Base-by-base conservation (phyloP, 305 asterid species). In the Fraxinus velutina region DNA sequence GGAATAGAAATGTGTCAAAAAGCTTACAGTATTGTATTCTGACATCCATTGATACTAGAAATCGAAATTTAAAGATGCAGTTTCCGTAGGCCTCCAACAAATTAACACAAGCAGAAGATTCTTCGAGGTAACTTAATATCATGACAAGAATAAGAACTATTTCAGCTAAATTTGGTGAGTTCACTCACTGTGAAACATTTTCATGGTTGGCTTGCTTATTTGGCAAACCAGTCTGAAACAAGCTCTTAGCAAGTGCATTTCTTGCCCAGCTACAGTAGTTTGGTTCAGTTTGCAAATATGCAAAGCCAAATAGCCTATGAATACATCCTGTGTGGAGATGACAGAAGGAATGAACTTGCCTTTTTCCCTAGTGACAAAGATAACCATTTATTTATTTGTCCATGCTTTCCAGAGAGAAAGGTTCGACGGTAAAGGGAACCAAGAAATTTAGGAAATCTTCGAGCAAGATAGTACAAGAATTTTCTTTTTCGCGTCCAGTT, bases 351-450 rank as follows among this genome's bases (percentile, higher is more conserved):
- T 5, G 76, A 76, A 60, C 29, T 81, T 77, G 91, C 98, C 97
- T 85, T 93, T 79, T 86, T 80, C 70, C 93, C 94, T 34, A 95
- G 86, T 6, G 93, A 89, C 77, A 93, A 71, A 68, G 93, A 90
- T 79, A 95, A 77, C 94, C 90, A 91, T 84, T 93, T 83, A 32
- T 95, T 94, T 34, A 93, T 84, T 17, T 55, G 90, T 78, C 95
- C 97, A 68, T 90, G 97, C 87, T 86, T 90, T 79, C 98, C 99
- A 2, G 98, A 91, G 75, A 95, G 88, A 85, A 93, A 92, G 64
- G 93, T 90, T 74, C 75, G 86, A 33, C 80, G 88, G 78, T 95
- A 93, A 66, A 90, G 86, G 91, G 86, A 85, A 81, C 84, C 80
- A 82, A 95, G 97, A 78, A 92, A 83, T 76, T 86, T 90, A 1